These are phyloP conservation scores for Calcarisporium arbuscula DNA, from an alignment of 2,329 filamentous ascomycete species.

Conservation along the genomic window DNA sequence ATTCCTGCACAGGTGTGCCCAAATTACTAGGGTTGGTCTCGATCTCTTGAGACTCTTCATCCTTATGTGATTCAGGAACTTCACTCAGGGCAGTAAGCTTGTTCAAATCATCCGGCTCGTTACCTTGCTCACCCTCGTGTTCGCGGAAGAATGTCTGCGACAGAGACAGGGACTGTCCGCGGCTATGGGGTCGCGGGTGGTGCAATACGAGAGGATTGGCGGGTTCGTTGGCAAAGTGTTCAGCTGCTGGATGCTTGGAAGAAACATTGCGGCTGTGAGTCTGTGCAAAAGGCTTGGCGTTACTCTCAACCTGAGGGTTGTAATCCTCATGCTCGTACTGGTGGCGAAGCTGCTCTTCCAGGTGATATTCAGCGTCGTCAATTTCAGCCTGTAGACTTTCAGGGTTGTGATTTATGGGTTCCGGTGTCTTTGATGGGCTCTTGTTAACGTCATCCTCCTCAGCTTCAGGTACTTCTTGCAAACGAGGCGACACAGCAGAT, in stretches of 20 bases:
- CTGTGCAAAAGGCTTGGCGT: constrained; percentile 17
- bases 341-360: constrained; percentile 72
- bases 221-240: constrained; percentile 47
- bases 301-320: constrained; percentile 43
- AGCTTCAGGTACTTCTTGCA: constrained; percentile 69
- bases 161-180: constrained; percentile 65
- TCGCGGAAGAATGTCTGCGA: constrained; percentile 60
- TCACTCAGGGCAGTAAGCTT: constrained; percentile 35
- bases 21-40: constrained; percentile 69
- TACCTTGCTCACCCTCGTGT: constrained; percentile 38
- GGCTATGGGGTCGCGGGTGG: constrained; percentile 67
- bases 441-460: constrained; percentile 55
- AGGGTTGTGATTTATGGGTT: constrained; percentile 38
- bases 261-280: constrained; percentile 38
- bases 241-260: constrained; percentile 40
- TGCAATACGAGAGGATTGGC: constrained; percentile 55
- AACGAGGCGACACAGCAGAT: constrained; percentile 50
- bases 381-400: constrained; percentile 82
- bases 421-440: constrained; percentile 48
- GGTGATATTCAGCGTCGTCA: constrained; percentile 77
- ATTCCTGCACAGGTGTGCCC: constrained; percentile 52
- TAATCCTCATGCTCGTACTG: constrained; percentile 75
- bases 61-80: constrained; percentile 30
- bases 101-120: constrained; percentile 30
- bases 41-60: constrained; percentile 57